Percentiles rank a stretch among this genome's conserved stretches.
phyloP scores from a whole-genome alignment of 1,284 basidiomycete species.

The Cutaneotrichosporon spelunceum region DNA sequence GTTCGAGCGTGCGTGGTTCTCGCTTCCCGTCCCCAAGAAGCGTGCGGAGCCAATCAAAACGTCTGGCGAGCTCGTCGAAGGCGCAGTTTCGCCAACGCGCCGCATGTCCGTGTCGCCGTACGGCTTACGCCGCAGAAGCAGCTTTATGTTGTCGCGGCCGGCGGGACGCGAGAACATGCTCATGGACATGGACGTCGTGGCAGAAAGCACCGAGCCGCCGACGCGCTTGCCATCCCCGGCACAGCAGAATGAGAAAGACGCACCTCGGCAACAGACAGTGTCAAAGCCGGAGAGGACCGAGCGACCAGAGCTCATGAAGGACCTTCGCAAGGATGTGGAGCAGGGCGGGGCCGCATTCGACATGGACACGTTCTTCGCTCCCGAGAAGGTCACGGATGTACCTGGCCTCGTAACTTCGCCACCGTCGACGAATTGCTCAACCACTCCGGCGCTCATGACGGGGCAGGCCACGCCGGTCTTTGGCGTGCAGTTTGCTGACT shows the following conservation, averaged over 20 bases:
- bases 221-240: conserved; percentile 57
- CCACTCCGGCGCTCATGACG: conserved; percentile 55
- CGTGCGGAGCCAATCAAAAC: conserved; percentile 8
- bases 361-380: conserved; percentile 44
- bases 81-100: conserved; percentile 1
- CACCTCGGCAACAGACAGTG: conserved; percentile 26
- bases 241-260: conserved; percentile 25
- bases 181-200: conserved; percentile 77
- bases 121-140: conserved; percentile 40
- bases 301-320: conserved; percentile 57
- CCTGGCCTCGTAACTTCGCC: not conserved
- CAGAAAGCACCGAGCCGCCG: conserved; percentile 54
- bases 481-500: conserved; percentile 50
- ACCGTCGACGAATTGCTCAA: not conserved
- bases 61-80: not conserved
- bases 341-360: conserved; percentile 52
- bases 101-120: conserved; percentile 16
- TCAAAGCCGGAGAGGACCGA: conserved; percentile 3
- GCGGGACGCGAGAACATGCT: conserved; percentile 66
- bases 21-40: conserved; percentile 20
- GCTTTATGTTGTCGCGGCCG: conserved; percentile 59
- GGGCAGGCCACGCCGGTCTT: not conserved
- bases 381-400: not conserved
- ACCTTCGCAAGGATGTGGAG: conserved; percentile 46
- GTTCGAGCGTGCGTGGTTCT: conserved; percentile 67